Evolutionary conservation across 805 yeast genomes (phyloP).

Genomic region (Teunomyces aglyptinius): DNA sequence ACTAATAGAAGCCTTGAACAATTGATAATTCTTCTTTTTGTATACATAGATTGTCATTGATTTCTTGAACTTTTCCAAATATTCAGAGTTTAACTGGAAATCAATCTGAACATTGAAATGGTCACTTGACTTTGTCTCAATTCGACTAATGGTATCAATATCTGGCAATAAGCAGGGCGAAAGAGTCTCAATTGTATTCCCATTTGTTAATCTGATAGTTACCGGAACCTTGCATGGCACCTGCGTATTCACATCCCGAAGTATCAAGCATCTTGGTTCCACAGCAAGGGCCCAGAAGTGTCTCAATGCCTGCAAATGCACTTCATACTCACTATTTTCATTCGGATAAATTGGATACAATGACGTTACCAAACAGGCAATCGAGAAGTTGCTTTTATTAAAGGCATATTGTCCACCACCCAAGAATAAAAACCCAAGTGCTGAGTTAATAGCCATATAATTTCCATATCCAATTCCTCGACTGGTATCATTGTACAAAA

Average conservation of each 20-base stretch:
- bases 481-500: slow-evolving; percentile 59
- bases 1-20: slow-evolving; percentile 32
- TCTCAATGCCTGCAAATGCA: slow-evolving; percentile 79
- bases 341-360: slow-evolving; percentile 73
- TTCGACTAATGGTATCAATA: slow-evolving; percentile 44
- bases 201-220: slow-evolving; percentile 38
- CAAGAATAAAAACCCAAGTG: slow-evolving; percentile 82
- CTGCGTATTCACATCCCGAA: slow-evolving; percentile 64
- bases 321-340: slow-evolving; percentile 42
- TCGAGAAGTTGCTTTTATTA: slow-evolving; percentile 56
- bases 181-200: slow-evolving; percentile 26
- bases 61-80: slow-evolving; percentile 42
- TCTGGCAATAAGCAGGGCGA: slow-evolving; percentile 76
- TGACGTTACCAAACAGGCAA: slow-evolving; percentile 69
- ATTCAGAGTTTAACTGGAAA: slow-evolving; percentile 39
- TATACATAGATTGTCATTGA: slow-evolving; percentile 52
- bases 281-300: slow-evolving; percentile 90
- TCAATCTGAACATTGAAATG: slow-evolving; percentile 55
- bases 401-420: slow-evolving; percentile 94
- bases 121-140: slow-evolving; percentile 47
- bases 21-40: slow-evolving; percentile 41
- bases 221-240: slow-evolving; percentile 51
- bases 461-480: slow-evolving; percentile 58
- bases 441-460: slow-evolving; percentile 74
- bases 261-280: slow-evolving; percentile 76